Conservation (phyloP, 192 early-diverging fungal genomes). For the Entomortierella beljakovae region DNA sequence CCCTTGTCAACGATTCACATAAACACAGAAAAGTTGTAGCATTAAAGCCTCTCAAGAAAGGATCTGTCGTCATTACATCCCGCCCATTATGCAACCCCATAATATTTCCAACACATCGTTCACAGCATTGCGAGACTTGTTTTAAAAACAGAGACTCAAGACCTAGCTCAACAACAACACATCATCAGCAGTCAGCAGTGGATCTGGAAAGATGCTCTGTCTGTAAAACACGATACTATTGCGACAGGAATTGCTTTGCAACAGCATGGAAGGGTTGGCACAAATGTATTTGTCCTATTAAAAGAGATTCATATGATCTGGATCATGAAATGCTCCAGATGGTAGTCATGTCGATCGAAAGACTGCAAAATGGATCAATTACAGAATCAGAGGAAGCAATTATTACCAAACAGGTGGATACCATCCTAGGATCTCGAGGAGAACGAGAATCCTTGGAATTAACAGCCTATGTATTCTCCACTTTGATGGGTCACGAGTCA, state of each 20-base stretch:
- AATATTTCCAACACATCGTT: conserved; percentile 53
- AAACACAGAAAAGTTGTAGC: conserved; percentile 53
- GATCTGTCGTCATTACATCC: conserved; percentile 53
- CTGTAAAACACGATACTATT: conserved; percentile 50
- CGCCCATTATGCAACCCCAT: conserved; percentile 49
- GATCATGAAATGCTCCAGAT: conserved; percentile 63
- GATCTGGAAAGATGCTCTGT: conserved; percentile 48
- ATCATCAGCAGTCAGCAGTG: neutral
- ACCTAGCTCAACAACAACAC: conserved; percentile 1
- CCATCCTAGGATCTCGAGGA: neutral
- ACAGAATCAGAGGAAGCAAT: conserved; percentile 2
- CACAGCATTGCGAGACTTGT: conserved; percentile 30
- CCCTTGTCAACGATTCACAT: conserved; percentile 29
- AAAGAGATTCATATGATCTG: conserved; percentile 36
- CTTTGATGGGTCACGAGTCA: conserved; percentile 55
- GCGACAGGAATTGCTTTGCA: conserved; percentile 37
- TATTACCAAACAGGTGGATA: neutral
- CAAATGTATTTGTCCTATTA: conserved; percentile 38
- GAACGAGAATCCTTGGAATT: conserved; percentile 17
- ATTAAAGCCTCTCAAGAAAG: conserved; percentile 27
- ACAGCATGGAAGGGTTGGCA: conserved; percentile 52
- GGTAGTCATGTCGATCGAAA: conserved; percentile 52
- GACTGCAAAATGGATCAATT: conserved; percentile 44
- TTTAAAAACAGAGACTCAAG: neutral
- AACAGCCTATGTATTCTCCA: conserved; percentile 56